A percentile compares a stretch with the other conserved stretches of the same genome.
Conservation (phyloP, 176 grass and related monocot species). For the Puccinellia tenuiflora region DNA sequence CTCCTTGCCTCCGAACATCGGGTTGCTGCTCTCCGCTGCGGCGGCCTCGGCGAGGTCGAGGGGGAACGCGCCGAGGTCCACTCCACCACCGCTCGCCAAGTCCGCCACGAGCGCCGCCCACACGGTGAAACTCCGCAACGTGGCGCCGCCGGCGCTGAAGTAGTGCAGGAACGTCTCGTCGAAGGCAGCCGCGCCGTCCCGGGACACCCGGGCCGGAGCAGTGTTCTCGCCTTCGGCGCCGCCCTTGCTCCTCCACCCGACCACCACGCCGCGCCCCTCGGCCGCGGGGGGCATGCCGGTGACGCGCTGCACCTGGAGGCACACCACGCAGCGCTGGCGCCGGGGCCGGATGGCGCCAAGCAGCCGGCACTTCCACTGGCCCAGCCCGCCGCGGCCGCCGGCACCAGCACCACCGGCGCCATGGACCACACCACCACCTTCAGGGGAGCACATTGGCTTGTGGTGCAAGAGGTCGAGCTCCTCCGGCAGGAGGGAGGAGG, state of each 20-base stretch:
- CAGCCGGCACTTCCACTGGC: slow-evolving; percentile 59
- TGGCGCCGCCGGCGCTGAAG: slow-evolving; percentile 42
- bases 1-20: slow-evolving; percentile 52
- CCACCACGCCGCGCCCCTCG: slow-evolving; percentile 53
- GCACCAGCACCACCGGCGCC: neutral
- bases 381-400: slow-evolving; percentile 8
- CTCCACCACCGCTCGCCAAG: slow-evolving; percentile 22
- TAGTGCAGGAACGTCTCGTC: slow-evolving; percentile 84
- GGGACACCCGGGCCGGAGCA: slow-evolving; percentile 32
- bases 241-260: slow-evolving; percentile 70
- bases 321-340: slow-evolving; percentile 54
- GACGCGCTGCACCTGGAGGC: slow-evolving; percentile 80
- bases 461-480: slow-evolving; percentile 68
- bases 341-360: slow-evolving; percentile 38
- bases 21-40: slow-evolving; percentile 25
- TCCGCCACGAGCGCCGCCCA: slow-evolving; percentile 77
- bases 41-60: slow-evolving; percentile 62
- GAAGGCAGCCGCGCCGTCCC: slow-evolving; percentile 47
- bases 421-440: neutral
- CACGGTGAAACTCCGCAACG: slow-evolving; percentile 51
- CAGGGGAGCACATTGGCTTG: slow-evolving; percentile 30
- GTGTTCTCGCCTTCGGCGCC: slow-evolving; percentile 74
- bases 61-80: slow-evolving; percentile 64
- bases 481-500: slow-evolving; percentile 47
- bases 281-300: slow-evolving; percentile 40